A percentile compares a stretch with the other conserved stretches of the same genome.
phyloP scores from a whole-genome alignment of 108 stramenopile genomes.

The Fistulifera pelliculosa region DNA sequence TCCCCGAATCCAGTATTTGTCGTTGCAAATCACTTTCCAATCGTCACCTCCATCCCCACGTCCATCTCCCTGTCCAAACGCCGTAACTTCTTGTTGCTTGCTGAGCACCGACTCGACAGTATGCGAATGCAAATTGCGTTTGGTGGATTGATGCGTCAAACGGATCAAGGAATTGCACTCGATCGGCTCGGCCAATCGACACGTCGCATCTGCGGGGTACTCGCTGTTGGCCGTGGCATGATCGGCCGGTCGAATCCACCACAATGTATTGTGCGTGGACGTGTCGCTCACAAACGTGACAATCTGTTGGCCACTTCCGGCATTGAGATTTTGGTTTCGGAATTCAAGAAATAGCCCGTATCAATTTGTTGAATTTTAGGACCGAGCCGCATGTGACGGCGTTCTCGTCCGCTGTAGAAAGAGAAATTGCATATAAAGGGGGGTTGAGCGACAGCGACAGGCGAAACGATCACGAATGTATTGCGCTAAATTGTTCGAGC shows the following conservation, averaged over 20 bases:
- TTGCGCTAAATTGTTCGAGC: too few relatives aligned
- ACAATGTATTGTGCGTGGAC: conserved; percentile 39
- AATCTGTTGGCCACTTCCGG: conserved; percentile 72
- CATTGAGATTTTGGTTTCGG: conserved; percentile 34
- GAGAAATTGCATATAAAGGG: not conserved
- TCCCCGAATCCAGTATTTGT: conserved; percentile 50
- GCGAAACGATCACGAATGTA: too few relatives aligned
- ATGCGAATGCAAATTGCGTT: conserved; percentile 70
- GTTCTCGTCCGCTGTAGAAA: conserved; percentile 23
- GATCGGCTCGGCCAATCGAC: conserved; percentile 37
- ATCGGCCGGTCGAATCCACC: conserved; percentile 62
- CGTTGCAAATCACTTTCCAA: conserved; percentile 56
- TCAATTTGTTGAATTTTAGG: conserved; percentile 69
- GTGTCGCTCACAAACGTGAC: conserved; percentile 50
- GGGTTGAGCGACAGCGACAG: not conserved
- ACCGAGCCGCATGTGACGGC: conserved; percentile 73
- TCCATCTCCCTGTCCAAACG: conserved; percentile 62
- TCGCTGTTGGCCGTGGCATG: conserved; percentile 16
- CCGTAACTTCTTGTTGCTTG: conserved; percentile 76
- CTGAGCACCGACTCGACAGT: conserved; percentile 41
- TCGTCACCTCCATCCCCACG: conserved; percentile 73
- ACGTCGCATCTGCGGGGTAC: conserved; percentile 9
- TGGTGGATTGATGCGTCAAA: conserved; percentile 55
- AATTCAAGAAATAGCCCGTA: conserved; percentile 31
- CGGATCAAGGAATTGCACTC: conserved; percentile 50